phyloP scores from a whole-genome alignment of 2,329 filamentous ascomycete genomes.

The Fusarium succisae region DNA sequence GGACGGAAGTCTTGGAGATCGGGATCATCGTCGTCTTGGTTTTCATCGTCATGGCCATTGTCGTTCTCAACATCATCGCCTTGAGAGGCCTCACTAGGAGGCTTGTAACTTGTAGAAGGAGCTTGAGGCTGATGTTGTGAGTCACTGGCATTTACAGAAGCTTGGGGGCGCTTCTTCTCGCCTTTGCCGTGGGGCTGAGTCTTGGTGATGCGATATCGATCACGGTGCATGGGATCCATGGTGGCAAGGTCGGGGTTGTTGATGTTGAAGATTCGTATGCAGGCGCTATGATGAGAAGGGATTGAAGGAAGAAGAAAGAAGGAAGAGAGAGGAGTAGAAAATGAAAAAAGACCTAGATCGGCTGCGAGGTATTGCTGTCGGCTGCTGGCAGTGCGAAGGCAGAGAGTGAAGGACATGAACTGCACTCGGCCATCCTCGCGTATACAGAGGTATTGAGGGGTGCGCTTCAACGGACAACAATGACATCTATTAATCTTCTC shows the following conservation, averaged over 20 bases:
- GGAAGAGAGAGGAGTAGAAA: no score
- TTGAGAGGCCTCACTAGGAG: no score
- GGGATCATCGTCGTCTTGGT: no score
- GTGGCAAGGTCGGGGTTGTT: no score
- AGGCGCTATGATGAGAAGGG: background rate
- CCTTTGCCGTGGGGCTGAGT: background rate
- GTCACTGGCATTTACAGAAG: background rate
- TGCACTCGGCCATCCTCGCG: background rate
- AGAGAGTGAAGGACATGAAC: background rate
- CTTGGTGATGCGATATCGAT: background rate
- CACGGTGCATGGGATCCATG: background rate
- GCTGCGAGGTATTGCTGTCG: background rate
- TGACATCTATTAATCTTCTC: fast-evolving
- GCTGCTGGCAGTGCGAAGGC: background rate
- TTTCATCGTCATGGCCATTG: no score
- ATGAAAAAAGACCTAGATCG: no score
- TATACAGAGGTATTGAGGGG: background rate
- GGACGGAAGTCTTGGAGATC: no score
- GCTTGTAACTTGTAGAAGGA: no score
- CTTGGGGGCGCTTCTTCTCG: background rate
- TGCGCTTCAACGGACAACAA: fast-evolving
- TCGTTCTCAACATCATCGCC: no score
- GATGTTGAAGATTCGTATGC: background rate
- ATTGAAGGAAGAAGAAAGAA: background rate
- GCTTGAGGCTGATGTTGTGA: no score